These are phyloP conservation scores for Kwoniella mangroviensis DNA, from an alignment of 768 basidiomycete genomes.

Conservation along the genomic window DNA sequence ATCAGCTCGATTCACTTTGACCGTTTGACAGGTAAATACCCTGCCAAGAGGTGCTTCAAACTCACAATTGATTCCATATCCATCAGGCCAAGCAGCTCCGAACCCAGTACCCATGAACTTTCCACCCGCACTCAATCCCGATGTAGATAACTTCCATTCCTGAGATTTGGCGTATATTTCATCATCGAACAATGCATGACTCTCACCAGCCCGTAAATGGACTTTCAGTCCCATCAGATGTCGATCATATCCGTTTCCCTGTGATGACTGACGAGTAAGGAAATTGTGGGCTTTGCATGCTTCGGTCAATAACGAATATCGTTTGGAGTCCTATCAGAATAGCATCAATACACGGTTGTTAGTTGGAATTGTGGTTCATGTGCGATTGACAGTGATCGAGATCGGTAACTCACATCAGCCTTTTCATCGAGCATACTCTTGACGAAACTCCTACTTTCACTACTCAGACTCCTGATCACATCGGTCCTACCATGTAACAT, in stretches of 20 bases:
- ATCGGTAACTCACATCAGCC: conserved; percentile 47
- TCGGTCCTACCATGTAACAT: conserved; percentile 89
- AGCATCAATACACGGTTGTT: background rate
- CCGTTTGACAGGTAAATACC: background rate
- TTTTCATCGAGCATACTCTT: conserved; percentile 69
- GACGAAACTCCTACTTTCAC: conserved; percentile 76
- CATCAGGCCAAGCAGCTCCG: conserved; percentile 78
- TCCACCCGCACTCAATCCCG: conserved; percentile 82
- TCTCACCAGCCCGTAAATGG: conserved; percentile 67
- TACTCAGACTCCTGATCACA: conserved; percentile 76
- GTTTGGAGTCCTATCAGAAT: conserved; percentile 54
- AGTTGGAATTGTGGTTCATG: background rate
- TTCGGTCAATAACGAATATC: conserved; percentile 65
- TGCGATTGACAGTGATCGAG: conserved; percentile 27
- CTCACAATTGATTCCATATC: conserved; percentile 93
- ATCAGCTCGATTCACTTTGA: background rate
- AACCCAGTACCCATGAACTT: conserved; percentile 92
- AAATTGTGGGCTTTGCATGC: conserved; percentile 74
- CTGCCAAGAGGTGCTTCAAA: conserved; percentile 24
- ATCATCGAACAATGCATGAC: conserved; percentile 74
- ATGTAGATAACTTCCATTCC: conserved; percentile 87
- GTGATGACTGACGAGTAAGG: conserved; percentile 76
- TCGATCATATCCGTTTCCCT: conserved; percentile 83
- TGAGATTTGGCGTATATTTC: conserved; percentile 73
- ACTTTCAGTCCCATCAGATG: conserved; percentile 84